A percentile compares a stretch with the other conserved stretches of the same genome.
phyloP scores from a whole-genome alignment of 495 filamentous ascomycete genomes.

The Penicillium psychrofluorescens region DNA sequence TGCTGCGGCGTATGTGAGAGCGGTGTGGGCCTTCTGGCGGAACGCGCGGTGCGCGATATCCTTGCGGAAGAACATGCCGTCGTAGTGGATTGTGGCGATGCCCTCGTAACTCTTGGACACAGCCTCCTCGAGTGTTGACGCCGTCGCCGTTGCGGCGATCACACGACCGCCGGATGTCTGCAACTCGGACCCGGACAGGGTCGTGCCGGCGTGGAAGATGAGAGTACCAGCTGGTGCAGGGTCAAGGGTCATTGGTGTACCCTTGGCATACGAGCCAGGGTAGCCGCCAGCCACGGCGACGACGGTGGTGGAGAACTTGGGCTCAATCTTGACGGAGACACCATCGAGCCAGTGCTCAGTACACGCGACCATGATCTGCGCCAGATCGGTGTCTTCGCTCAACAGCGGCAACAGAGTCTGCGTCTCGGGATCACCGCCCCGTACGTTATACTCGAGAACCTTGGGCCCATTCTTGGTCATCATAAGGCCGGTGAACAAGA shows the following conservation, averaged over 20 bases:
- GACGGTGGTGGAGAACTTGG: constrained; percentile 75
- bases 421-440: constrained; percentile 93
- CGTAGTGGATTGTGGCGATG: constrained; percentile 72
- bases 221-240: constrained; percentile 45
- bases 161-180: constrained; percentile 81
- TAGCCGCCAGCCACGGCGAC: constrained; percentile 95
- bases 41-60: constrained; percentile 77
- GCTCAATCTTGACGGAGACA: constrained; percentile 58
- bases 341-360: constrained; percentile 65
- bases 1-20: constrained; percentile 85
- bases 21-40: constrained; percentile 34
- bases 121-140: constrained; percentile 66
- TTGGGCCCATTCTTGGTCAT: constrained; percentile 82
- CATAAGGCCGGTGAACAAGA: constrained; percentile 95
- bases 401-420: constrained; percentile 86
- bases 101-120: constrained; percentile 77
- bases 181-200: constrained; percentile 51
- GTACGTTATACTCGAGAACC: constrained; percentile 92
- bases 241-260: constrained; percentile 61
- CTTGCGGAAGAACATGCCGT: constrained; percentile 85
- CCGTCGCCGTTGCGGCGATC: constrained; percentile 79
- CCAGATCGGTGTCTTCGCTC: constrained; percentile 73
- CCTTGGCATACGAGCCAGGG: constrained; percentile 80
- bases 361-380: constrained; percentile 85
- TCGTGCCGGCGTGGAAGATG: constrained; percentile 93